Conservation (phyloP, 179 eudicot genomes). For the Spinacia oleracea region DNA sequence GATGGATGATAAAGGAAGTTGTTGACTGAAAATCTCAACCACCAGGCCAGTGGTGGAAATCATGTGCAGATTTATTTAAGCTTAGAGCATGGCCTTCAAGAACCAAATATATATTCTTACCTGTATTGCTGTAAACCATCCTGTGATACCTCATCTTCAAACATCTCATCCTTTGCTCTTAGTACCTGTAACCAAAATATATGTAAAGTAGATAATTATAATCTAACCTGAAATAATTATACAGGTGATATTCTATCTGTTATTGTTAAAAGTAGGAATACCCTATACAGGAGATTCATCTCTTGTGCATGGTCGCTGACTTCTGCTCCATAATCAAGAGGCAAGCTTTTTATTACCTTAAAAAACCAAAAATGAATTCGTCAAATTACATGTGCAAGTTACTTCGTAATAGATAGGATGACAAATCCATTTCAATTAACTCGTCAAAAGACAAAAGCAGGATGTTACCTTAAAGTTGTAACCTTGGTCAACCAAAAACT, state of each 20-base stretch:
- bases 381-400: no score
- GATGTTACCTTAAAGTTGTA: constrained; percentile 97
- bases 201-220: background rate
- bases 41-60: no score
- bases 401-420: background rate
- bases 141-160: constrained; percentile 91
- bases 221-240: background rate
- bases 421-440: no score
- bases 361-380: no score
- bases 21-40: no score
- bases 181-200: constrained; percentile 49
- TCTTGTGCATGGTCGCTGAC: constrained; percentile 62
- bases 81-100: background rate
- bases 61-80: no score
- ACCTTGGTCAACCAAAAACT: constrained; percentile 92
- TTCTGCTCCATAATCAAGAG: constrained; percentile 69
- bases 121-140: constrained; percentile 90
- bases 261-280: constrained; percentile 20
- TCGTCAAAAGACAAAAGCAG: background rate
- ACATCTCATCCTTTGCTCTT: constrained; percentile 84
- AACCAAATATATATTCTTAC: constrained; percentile 41
- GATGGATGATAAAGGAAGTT: no score
- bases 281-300: constrained; percentile 71
- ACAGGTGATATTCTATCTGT: background rate
- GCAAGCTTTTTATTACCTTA: constrained; percentile 90